Base-by-base conservation (phyloP, 164 flowering plant species). In the Annona cherimola region DNA sequence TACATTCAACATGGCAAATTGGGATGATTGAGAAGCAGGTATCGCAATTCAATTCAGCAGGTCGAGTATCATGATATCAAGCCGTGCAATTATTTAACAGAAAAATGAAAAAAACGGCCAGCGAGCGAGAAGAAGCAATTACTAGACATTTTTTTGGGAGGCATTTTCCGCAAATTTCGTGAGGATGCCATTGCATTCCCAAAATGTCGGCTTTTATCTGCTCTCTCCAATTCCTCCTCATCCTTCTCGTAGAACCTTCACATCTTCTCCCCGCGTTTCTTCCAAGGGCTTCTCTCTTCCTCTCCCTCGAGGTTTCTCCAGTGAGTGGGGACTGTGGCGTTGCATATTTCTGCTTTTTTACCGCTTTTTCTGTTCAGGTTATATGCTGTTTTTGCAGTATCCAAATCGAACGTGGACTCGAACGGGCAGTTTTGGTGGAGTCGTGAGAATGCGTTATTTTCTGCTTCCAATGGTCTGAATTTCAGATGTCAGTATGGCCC, bases 391-490 rank as follows among this genome's bases (percentile, higher is more conserved):
- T 59, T 64, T 63, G 44, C 43, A 45, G 54, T 35, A 20, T 59
- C 43, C 40, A 75, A 18, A 68, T n/a, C 35, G 67, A 45, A 66
- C n/a, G 54, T 50, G 42, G 4, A 14, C 35, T 40, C n/a, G 3
- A 18, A 64, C 42, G 2, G 44, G 65, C 42, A 20, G 20, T 42
- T 40, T 18, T 1, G 73, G 67, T 61, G 63, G 67, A 1, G 4
- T 61, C 60, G 55, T 0, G 18, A 20, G 44, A 19, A 57, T 45
- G 57, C 3, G 18, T 61, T 66, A 61, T 70, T 67, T 63, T 75
- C 81, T 16, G 77, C 75, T 55, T 54, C 74, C 39, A 69, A 67
- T 35, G 81, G 71, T 20, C 64, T 18, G 69, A 64, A 39, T 69
- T 55, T 81, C 4, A 67, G 68, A 9, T 12, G 57, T 50, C 14